Evolutionary conservation across 2,329 filamentous ascomycete genomes (phyloP).

Genomic region (Ophiostoma quercus): DNA sequence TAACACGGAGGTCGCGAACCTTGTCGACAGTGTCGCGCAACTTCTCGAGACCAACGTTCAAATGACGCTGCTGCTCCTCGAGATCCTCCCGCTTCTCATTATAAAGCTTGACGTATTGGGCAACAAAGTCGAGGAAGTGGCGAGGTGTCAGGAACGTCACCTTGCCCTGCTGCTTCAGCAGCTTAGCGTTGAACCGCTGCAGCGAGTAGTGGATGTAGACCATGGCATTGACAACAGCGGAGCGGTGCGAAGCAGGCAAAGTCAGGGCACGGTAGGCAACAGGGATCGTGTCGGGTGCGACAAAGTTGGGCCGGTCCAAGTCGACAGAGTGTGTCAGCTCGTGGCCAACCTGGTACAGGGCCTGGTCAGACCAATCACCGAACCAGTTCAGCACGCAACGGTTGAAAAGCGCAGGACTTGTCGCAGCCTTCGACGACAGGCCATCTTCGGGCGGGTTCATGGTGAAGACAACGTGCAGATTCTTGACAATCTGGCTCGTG

Average conservation of each 20-base stretch:
- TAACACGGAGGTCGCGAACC: slow-evolving; percentile 83
- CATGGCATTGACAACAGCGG: slow-evolving; percentile 95
- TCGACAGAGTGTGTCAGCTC: slow-evolving; percentile 96
- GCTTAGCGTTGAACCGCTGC: slow-evolving; percentile 78
- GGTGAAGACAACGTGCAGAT: slow-evolving; percentile 97
- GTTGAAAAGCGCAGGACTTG: slow-evolving; percentile 97
- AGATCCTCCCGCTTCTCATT: slow-evolving; percentile 98
- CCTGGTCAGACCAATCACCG: slow-evolving; percentile 98
- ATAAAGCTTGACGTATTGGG: slow-evolving; percentile 94
- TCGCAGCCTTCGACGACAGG: slow-evolving; percentile 90
- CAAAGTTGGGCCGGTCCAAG: slow-evolving; percentile 79
- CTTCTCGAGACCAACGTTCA: slow-evolving; percentile 98
- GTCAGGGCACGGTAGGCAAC: slow-evolving; percentile 82
- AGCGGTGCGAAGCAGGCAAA: slow-evolving; percentile 82
- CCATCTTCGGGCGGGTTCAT: slow-evolving; percentile 99
- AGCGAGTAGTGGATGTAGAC: slow-evolving; percentile 97
- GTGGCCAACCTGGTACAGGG: slow-evolving; percentile 92
- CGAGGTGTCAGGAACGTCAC: slow-evolving; percentile 90
- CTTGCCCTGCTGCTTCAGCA: slow-evolving; percentile 87
- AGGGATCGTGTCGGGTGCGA: slow-evolving; percentile 83
- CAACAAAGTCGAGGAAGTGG: slow-evolving; percentile 96
- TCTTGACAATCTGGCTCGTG: slow-evolving; percentile 98
- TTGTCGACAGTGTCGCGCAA: slow-evolving; percentile 95
- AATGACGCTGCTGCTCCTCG: slow-evolving; percentile 95
- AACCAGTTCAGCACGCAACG: slow-evolving; percentile 99